A percentile compares a stretch with the other conserved stretches of the same genome.
Evolutionary conservation across 1,284 basidiomycete genomes (phyloP).

Genomic region (Apiotrichum veenhuisii): DNA sequence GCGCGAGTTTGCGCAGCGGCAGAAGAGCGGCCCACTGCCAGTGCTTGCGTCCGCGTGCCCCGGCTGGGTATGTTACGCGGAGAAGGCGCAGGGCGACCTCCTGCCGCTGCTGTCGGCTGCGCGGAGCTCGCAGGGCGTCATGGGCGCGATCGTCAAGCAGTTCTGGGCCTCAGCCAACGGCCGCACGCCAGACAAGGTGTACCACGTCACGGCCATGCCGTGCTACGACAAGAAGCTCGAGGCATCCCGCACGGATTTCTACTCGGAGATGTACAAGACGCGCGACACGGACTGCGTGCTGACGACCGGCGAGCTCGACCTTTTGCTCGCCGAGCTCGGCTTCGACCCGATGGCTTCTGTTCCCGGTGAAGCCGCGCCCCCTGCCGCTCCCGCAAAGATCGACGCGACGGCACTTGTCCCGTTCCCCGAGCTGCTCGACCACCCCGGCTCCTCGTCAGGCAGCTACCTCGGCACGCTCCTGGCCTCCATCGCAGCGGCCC

Average conservation of each 20-base stretch:
- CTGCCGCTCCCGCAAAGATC: slow-evolving; percentile 5
- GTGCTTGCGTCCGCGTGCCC: slow-evolving; percentile 96
- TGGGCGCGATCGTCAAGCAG: slow-evolving; percentile 87
- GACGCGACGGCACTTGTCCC: slow-evolving; percentile 16
- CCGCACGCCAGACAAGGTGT: slow-evolving; percentile 73
- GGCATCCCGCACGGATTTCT: slow-evolving; percentile 87
- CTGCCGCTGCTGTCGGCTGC: slow-evolving; percentile 82
- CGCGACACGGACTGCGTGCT: slow-evolving; percentile 96
- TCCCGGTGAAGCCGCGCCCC: slow-evolving; percentile 52
- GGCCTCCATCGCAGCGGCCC: slow-evolving; percentile 51
- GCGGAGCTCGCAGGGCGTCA: slow-evolving; percentile 90
- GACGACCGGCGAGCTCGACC: slow-evolving; percentile 90
- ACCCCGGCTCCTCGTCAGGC: slow-evolving; percentile 85
- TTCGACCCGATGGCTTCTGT: slow-evolving; percentile 68
- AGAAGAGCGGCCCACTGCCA: slow-evolving; percentile 57
- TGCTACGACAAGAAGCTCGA: slow-evolving; percentile 99
- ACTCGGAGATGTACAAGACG: slow-evolving; percentile 69
- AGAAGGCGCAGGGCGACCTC: slow-evolving; percentile 94
- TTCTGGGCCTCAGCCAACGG: slow-evolving; percentile 67
- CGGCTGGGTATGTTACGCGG: slow-evolving; percentile 98
- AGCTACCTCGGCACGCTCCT: slow-evolving; percentile 84
- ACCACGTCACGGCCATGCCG: slow-evolving; percentile 97
- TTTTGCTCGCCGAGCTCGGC: slow-evolving; percentile 74
- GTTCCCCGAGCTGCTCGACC: slow-evolving; percentile 70
- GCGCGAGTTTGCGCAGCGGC: slow-evolving; percentile 73